Percentiles rank a stretch among this genome's conserved stretches.
Evolutionary conservation across 2,329 filamentous ascomycete species (phyloP).

Genomic region (Fusarium sublunatum): DNA sequence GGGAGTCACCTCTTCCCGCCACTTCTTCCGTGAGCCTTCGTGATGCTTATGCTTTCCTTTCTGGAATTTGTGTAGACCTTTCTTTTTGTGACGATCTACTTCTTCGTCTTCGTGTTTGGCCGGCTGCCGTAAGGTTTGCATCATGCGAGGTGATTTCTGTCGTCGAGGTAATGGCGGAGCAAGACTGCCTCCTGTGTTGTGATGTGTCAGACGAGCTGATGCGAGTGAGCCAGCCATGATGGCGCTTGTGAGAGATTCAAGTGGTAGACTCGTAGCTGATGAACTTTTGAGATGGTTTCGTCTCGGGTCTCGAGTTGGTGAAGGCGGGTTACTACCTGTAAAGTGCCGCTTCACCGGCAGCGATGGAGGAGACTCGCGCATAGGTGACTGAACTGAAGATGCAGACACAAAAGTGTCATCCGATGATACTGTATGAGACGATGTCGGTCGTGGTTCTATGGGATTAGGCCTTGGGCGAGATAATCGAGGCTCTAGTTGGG

Average conservation of each 20-base stretch:
- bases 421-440: conserved; percentile 53
- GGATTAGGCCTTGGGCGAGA: conserved; percentile 24
- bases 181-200: conserved; percentile 53
- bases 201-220: conserved; percentile 64
- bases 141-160: conserved; percentile 65
- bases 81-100: conserved; percentile 62
- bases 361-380: conserved; percentile 44
- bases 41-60: conserved; percentile 76
- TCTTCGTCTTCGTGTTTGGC: conserved; percentile 64
- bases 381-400: conserved; percentile 52
- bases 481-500: conserved; percentile 19
- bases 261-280: conserved; percentile 58
- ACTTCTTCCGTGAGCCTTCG: conserved; percentile 78
- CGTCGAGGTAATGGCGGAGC: conserved; percentile 54
- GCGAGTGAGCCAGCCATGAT: conserved; percentile 81
- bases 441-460: conserved; percentile 31
- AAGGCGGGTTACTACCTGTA: conserved; percentile 48
- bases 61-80: conserved; percentile 62
- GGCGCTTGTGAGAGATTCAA: conserved; percentile 76
- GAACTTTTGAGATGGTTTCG: conserved; percentile 45
- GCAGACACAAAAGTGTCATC: conserved; percentile 60
- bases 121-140: conserved; percentile 73
- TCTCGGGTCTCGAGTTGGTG: conserved; percentile 52
- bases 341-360: conserved; percentile 28
- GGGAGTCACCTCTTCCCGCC: conserved; percentile 79